These are phyloP conservation scores for Raphanus hybrid DNA, from an alignment of 441 rosid species.

Conservation along the genomic window DNA sequence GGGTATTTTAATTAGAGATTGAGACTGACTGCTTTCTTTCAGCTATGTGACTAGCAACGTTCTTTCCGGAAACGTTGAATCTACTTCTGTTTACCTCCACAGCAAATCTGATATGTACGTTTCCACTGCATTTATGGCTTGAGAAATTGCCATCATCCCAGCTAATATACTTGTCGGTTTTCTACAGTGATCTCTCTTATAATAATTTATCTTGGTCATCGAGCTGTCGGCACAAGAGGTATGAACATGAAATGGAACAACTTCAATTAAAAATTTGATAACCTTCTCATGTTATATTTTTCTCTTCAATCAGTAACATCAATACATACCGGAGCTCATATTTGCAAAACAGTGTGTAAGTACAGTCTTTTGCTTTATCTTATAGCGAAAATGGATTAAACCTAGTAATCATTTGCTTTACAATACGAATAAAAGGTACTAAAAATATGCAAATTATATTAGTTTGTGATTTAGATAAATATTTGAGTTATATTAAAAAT, in stretches of 20 bases:
- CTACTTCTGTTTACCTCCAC: conserved; percentile 32
- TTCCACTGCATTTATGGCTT: conserved; percentile 4
- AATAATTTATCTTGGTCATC: conserved; percentile 61
- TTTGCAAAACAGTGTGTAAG: conserved; percentile 51
- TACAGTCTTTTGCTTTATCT: neutral
- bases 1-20: neutral
- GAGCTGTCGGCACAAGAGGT: conserved; percentile 59
- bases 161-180: conserved; percentile 11
- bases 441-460: too few species aligned
- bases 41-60: conserved; percentile 70
- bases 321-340: conserved; percentile 67
- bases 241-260: conserved; percentile 7
- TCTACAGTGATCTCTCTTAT: conserved; percentile 75
- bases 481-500: too few species aligned
- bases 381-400: neutral
- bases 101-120: conserved; percentile 27
- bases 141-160: neutral
- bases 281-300: conserved; percentile 30
- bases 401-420: neutral
- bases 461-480: too few species aligned
- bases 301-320: conserved; percentile 60
- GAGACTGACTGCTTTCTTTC: conserved; percentile 8
- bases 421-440: neutral
- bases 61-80: conserved; percentile 64
- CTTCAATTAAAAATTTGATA: neutral